These are phyloP conservation scores for Aspergillus ibericus DNA, from an alignment of 2,329 filamentous ascomycete species.

Conservation along the genomic window DNA sequence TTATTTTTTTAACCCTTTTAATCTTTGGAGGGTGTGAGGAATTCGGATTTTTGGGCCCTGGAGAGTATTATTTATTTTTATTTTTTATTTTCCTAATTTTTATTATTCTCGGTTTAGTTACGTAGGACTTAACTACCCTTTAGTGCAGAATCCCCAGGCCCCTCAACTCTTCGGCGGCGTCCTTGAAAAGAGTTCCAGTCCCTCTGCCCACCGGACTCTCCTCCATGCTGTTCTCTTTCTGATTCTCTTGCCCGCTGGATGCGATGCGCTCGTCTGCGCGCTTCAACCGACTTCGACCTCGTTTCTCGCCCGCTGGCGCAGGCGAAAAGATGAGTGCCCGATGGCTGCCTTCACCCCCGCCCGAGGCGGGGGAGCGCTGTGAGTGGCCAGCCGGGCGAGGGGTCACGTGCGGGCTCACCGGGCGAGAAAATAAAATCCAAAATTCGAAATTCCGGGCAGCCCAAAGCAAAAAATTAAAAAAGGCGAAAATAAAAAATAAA, in stretches of 20 bases:
- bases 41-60: not conserved
- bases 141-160: not conserved
- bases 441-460: constrained; percentile 14
- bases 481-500: constrained; percentile 16
- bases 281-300: too few species aligned
- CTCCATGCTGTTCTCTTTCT: too few species aligned
- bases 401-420: constrained; percentile 20
- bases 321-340: not conserved
- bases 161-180: constrained; percentile 6
- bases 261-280: too few species aligned
- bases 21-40: not conserved
- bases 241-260: too few species aligned
- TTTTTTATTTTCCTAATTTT: constrained; percentile 1
- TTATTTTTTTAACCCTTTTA: not conserved
- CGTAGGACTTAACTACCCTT: not conserved
- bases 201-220: too few species aligned
- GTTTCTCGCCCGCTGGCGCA: too few species aligned
- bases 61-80: constrained; percentile 7
- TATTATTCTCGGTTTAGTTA: not conserved
- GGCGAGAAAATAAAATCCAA: constrained; percentile 19
- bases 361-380: not conserved
- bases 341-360: constrained; percentile 5
- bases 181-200: too few species aligned
- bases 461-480: constrained; percentile 23
- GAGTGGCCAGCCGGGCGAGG: constrained; percentile 15